Percentiles rank a stretch among this genome's conserved stretches.
Conservation (phyloP, 768 basidiomycete species). For the Suillus brevipes region DNA sequence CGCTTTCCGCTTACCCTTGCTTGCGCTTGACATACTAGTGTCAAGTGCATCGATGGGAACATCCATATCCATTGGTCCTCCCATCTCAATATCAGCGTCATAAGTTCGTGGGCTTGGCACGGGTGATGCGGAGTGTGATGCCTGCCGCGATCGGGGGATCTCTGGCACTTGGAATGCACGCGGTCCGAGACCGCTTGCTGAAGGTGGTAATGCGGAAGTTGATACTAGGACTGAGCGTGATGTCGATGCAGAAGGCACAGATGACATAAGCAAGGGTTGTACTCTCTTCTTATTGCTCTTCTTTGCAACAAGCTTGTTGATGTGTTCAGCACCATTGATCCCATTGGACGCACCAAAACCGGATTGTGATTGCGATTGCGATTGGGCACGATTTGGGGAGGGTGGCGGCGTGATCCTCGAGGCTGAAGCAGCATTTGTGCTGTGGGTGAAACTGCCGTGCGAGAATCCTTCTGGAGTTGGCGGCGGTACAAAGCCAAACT, state of each 20-base stretch:
- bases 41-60: conserved; percentile 57
- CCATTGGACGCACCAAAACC: conserved; percentile 41
- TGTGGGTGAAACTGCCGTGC: conserved; percentile 39
- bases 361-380: conserved; percentile 33
- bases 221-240: conserved; percentile 11
- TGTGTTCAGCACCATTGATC: conserved; percentile 52
- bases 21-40: conserved; percentile 27
- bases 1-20: conserved; percentile 54
- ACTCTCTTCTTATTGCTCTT: conserved; percentile 69
- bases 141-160: conserved; percentile 25
- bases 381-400: conserved; percentile 40
- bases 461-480: conserved; percentile 73
- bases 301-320: conserved; percentile 77
- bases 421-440: conserved; percentile 21
- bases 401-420: conserved; percentile 49
- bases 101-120: conserved; percentile 51
- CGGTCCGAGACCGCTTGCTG: not conserved
- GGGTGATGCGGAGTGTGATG: conserved; percentile 43
- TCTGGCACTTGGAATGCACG: conserved; percentile 7
- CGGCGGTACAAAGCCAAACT: conserved; percentile 73
- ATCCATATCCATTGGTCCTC: conserved; percentile 51
- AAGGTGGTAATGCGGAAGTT: conserved; percentile 1
- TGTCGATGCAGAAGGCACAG: conserved; percentile 38
- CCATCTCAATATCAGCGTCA: conserved; percentile 42
- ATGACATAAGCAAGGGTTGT: conserved; percentile 43